Evolutionary conservation across 352 stramenopile genomes (phyloP).

Genomic region (Phytophthora boehmeriae): DNA sequence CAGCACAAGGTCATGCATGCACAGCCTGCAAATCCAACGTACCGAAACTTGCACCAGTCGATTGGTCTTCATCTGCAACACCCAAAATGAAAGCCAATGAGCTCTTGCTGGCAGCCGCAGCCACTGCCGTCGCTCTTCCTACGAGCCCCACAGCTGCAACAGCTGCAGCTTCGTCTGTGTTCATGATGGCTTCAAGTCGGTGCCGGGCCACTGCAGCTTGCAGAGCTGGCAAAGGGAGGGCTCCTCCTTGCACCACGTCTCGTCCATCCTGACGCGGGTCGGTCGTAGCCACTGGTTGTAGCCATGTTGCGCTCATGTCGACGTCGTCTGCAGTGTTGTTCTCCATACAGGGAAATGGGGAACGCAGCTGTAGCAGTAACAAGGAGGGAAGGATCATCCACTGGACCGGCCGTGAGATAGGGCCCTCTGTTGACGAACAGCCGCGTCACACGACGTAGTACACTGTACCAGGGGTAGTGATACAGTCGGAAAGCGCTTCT

Average conservation of each 20-base stretch:
- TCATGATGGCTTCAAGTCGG: constrained; percentile 36
- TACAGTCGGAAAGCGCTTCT: no score
- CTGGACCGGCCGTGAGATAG: constrained; percentile 28
- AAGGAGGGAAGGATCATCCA: constrained; percentile 34
- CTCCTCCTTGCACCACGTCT: not conserved
- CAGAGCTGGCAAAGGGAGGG: constrained; percentile 18
- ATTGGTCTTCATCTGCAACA: constrained; percentile 31
- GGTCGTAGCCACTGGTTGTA: constrained; percentile 14
- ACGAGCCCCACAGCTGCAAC: constrained; percentile 12
- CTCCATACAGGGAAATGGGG: constrained; percentile 30
- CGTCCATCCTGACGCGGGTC: constrained; percentile 11
- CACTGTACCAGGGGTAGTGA: not conserved
- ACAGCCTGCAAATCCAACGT: constrained; percentile 35
- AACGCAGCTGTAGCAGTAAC: not conserved
- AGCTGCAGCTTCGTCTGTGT: constrained; percentile 20
- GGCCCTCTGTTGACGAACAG: constrained; percentile 11
- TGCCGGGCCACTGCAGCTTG: constrained; percentile 27
- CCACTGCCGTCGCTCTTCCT: constrained; percentile 6
- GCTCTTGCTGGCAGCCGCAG: constrained; percentile 37
- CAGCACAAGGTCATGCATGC: constrained; percentile 11
- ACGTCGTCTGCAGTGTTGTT: constrained; percentile 26
- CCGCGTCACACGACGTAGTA: not conserved
- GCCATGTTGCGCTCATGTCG: constrained; percentile 30
- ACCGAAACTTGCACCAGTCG: constrained; percentile 33
- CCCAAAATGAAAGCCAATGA: constrained; percentile 54